Base-by-base conservation (phyloP, 495 filamentous ascomycete genomes). In the Lophiotrema nucula region DNA sequence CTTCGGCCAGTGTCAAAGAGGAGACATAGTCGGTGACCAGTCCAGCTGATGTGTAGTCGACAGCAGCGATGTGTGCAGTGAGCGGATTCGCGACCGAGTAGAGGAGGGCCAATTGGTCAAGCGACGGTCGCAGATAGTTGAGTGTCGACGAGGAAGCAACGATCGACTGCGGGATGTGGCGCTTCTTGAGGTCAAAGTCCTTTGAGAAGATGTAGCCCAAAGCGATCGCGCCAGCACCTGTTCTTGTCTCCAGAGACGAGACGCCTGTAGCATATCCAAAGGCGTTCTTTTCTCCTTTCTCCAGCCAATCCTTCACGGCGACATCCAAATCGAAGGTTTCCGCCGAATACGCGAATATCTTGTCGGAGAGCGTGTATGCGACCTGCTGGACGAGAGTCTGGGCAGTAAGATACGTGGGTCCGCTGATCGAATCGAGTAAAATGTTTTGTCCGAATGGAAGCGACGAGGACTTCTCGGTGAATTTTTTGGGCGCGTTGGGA, bases 151-250 rank as follows among this genome's bases (percentile, higher is more conserved):
- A 89, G 0, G 90, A 88, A 12, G 91, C 92, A 51, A 97, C 73
- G 55, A 98, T 83, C 2, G 88, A 83, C 77, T 97, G 93, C 3
- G 93, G 92, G 28, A 96, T 80, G 72, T 93, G 83, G 62, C 90
- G 85, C 79, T 95, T 97, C 80, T 82, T 85, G 58, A 93, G 70
- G 68, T 95, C 90, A 62, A 92, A 96, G 72, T 98, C 93, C 68
- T 88, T 88, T 28, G 90, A 96, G 77, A 97, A 98, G 66, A 97
- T 87, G 73, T 98, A 98, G 57, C 93, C 93, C 44, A 98, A 80
- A 27, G 95, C 90, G 70, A 97, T 88, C 66, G 88, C 86, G 41
- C 89, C 93, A 41, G 95, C 93, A 62, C 93, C 93, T 50, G 88
- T 81, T 39, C 95, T 81, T 43, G 88, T 93, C 74, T 98, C 87